Base-by-base conservation (phyloP, 2,329 filamentous ascomycete species). In the Trichoderma pleuroti region DNA sequence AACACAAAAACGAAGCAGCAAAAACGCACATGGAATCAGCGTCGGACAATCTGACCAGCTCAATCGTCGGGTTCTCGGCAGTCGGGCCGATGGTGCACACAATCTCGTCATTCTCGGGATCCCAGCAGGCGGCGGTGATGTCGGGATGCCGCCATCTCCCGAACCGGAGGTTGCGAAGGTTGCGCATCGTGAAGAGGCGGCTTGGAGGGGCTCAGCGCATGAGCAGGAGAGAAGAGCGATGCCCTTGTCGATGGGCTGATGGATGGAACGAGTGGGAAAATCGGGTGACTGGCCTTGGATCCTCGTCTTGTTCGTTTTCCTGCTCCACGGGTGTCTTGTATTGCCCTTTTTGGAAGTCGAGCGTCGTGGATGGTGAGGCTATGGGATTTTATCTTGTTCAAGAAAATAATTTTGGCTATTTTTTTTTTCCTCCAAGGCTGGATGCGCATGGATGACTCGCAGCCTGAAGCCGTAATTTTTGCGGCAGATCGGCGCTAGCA, bases 1-100 rank as follows among this genome's bases (percentile, higher is more conserved):
- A 61, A 5, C 52, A 42, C 6, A 36, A 34, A 49, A 21, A 9
- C 18, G 10, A 42, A n/a, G 18, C 18, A 24, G 52, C 67, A 52
- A 49, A 60, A 66, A 78, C 83, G 82, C 77, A 85, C 84, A 84
- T 75, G 42, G 70, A 70, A 60, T 81, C 80, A 71, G 84, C 81
- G 72, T 84, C 84, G 56, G 81, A 79, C 60, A 90, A 77, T 73
- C 88, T 85, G 60, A 87, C 78, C 72, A 98, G 86, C 80, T 95
- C 91, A 76, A 99, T 92, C 66, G 90, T 84, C 70, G 91, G 85
- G 78, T 89, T 89, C 75, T 87, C 84, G 78, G 88, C 84, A 4
- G 90, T 91, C 73, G 95, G 96, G 9, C 96, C 95, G 84, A 95
- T 91, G 67, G 93, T 90, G 82, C 92, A 94, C 76, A 99, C 86